Percentiles rank a stretch among this genome's conserved stretches.
Conservation (phyloP, 225 moss, liverwort and hornwort species). For the Marchantia paleacea region DNA sequence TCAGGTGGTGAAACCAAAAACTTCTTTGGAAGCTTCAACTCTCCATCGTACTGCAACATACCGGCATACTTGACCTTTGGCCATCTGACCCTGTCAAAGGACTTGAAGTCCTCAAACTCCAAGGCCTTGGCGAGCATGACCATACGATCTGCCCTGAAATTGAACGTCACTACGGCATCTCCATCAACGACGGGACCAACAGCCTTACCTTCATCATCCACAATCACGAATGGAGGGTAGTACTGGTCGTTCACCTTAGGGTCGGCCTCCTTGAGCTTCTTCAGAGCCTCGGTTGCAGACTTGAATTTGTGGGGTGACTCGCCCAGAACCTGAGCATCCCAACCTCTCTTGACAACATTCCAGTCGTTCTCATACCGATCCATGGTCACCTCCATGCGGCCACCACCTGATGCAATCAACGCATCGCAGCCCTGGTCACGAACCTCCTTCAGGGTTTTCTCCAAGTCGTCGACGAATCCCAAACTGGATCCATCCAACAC, state of each 20-base stretch:
- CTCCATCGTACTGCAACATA: constrained; percentile 96
- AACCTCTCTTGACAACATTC: constrained; percentile 96
- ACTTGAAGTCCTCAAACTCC: constrained; percentile 61
- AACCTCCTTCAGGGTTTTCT: constrained; percentile 64
- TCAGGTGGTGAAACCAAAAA: constrained; percentile 79
- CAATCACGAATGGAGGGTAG: constrained; percentile 87
- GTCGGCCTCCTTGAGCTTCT: constrained; percentile 57
- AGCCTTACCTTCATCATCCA: constrained; percentile 63
- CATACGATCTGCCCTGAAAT: constrained; percentile 92
- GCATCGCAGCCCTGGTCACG: constrained; percentile 67
- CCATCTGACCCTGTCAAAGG: constrained; percentile 72
- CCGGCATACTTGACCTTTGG: constrained; percentile 79
- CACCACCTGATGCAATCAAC: constrained; percentile 90
- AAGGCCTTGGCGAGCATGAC: constrained; percentile 82
- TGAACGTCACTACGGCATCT: constrained; percentile 85
- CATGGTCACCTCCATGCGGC: constrained; percentile 96
- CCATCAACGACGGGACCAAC: constrained; percentile 83
- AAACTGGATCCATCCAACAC: constrained; percentile 79
- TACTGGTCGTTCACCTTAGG: constrained; percentile 86
- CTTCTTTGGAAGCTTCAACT: constrained; percentile 72
- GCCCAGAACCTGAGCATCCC: constrained; percentile 96
- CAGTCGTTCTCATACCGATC: constrained; percentile 99
- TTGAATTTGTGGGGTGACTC: constrained; percentile 78
- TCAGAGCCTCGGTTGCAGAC: constrained; percentile 61
- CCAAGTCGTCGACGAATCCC: constrained; percentile 75